phyloP scores from a whole-genome alignment of 2,329 filamentous ascomycete genomes.

The Talaromyces sp. region DNA sequence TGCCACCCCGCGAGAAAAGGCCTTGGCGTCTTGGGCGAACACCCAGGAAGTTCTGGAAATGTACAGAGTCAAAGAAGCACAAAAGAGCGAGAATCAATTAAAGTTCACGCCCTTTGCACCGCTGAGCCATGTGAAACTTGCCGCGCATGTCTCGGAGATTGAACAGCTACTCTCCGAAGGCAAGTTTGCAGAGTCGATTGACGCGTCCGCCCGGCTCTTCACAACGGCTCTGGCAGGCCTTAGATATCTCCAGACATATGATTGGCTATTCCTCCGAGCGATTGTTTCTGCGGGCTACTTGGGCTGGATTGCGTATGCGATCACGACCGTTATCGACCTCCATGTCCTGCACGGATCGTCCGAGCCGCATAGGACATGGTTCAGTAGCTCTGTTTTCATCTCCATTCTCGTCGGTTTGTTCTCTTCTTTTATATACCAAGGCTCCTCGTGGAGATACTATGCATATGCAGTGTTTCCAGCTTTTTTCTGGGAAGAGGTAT shows the following conservation, averaged over 20 bases:
- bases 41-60: conserved; percentile 86
- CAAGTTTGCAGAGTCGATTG: conserved; percentile 71
- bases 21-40: conserved; percentile 78
- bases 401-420: conserved; percentile 72
- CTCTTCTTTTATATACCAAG: conserved; percentile 72
- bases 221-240: conserved; percentile 74
- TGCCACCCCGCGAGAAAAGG: conserved; percentile 69
- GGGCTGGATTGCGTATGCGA: conserved; percentile 90
- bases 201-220: conserved; percentile 71
- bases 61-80: conserved; percentile 88
- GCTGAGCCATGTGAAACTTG: conserved; percentile 61
- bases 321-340: conserved; percentile 82
- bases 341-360: conserved; percentile 74
- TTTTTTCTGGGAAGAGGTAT: conserved; percentile 95
- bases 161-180: conserved; percentile 61
- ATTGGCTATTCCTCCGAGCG: conserved; percentile 91
- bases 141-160: conserved; percentile 65
- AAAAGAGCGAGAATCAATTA: conserved; percentile 71
- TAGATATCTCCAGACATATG: conserved; percentile 93
- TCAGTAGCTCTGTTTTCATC: conserved; percentile 64
- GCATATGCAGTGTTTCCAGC: conserved; percentile 88
- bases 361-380: conserved; percentile 57
- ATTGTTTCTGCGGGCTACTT: conserved; percentile 87
- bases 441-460: conserved; percentile 81
- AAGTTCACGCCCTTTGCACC: conserved; percentile 71